These are phyloP conservation scores for Penicillium occitanis DNA, from an alignment of 2,329 filamentous ascomycete species.

Conservation along the genomic window DNA sequence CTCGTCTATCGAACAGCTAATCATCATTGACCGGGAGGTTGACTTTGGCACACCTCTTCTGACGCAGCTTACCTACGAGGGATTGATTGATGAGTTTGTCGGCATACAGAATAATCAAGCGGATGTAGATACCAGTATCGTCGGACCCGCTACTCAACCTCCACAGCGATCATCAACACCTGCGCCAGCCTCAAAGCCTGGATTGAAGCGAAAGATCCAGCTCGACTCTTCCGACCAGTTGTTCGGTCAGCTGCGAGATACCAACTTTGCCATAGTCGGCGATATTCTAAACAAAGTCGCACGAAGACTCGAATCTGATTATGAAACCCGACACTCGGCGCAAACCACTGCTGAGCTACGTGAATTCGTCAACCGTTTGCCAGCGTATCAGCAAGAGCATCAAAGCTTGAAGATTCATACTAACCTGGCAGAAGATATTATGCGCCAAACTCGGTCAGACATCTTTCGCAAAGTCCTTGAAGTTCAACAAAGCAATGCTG, in stretches of 20 bases:
- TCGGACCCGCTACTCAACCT: constrained; percentile 64
- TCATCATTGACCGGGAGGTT: constrained; percentile 92
- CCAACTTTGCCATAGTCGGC: constrained; percentile 94
- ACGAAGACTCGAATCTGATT: constrained; percentile 78
- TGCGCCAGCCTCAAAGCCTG: constrained; percentile 55
- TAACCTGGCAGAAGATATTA: constrained; percentile 88
- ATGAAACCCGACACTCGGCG: constrained; percentile 80
- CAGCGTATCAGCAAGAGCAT: constrained; percentile 89
- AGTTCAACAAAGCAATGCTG: constrained; percentile 92
- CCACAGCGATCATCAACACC: constrained; percentile 58
- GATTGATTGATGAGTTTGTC: constrained; percentile 89
- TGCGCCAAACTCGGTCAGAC: constrained; percentile 86
- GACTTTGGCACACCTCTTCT: constrained; percentile 90
- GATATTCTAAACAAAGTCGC: constrained; percentile 86
- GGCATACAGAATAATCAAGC: constrained; percentile 89
- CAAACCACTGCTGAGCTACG: constrained; percentile 89
- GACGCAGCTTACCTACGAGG: constrained; percentile 95
- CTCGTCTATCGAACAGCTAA: constrained; percentile 81
- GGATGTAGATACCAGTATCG: constrained; percentile 86
- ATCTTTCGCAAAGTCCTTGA: constrained; percentile 85
- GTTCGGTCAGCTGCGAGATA: constrained; percentile 82
- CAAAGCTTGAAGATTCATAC: constrained; percentile 91
- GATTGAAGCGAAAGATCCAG: constrained; percentile 80
- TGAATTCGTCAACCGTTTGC: constrained; percentile 92
- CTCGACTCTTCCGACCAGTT: constrained; percentile 87